Percentiles rank a stretch among this genome's conserved stretches.
Conservation (phyloP, 257 asterid genomes). For the Solanum medicagineum region DNA sequence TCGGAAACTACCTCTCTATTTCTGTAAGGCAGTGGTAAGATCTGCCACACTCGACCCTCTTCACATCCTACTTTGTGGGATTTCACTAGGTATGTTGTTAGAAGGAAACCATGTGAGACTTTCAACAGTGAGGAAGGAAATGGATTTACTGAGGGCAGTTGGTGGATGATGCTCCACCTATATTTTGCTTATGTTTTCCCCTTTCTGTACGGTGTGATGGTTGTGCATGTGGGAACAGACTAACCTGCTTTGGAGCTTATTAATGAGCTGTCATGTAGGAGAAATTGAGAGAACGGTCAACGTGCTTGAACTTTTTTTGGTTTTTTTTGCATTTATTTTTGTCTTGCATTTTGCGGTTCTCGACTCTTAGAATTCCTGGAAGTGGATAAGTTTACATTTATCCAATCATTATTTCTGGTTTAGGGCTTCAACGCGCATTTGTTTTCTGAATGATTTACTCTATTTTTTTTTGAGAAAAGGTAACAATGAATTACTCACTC, state of each 20-base stretch:
- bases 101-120: not conserved
- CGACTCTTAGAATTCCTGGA: not conserved
- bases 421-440: not conserved
- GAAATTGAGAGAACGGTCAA: not conserved
- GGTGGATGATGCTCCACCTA: not conserved
- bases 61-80: no score
- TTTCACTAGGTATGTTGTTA: not conserved
- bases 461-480: not conserved
- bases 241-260: not conserved
- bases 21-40: no score
- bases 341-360: not conserved
- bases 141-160: not conserved
- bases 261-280: not conserved
- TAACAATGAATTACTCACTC: not conserved
- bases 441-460: not conserved
- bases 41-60: no score
- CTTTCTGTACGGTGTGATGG: not conserved
- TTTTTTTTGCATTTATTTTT: not conserved
- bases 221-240: not conserved
- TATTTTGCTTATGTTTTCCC: not conserved
- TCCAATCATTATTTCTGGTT: not conserved
- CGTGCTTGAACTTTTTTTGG: not conserved
- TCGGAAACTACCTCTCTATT: no score
- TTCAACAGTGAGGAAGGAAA: not conserved
- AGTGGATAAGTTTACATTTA: not conserved